phyloP scores from a whole-genome alignment of 352 stramenopile genomes.

The Elongisporangium undulatum region DNA sequence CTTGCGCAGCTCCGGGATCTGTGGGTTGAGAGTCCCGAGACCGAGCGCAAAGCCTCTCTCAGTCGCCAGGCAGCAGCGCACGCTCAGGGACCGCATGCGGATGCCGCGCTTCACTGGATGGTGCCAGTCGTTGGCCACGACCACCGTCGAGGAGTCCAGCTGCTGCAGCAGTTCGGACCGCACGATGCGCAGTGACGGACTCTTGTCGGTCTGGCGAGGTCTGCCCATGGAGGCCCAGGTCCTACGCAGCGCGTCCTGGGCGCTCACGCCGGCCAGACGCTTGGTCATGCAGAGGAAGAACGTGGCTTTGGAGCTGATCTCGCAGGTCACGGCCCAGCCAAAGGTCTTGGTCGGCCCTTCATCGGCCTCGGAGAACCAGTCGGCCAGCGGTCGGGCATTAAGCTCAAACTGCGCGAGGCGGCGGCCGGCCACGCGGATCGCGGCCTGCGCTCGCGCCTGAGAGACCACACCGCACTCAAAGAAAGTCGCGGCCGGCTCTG shows the following conservation, averaged over 20 bases:
- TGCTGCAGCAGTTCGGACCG: not conserved
- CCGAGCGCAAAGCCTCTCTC: not conserved
- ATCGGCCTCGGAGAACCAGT: not conserved
- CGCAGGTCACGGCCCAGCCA: not conserved
- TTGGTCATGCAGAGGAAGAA: not conserved
- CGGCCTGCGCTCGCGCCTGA: not conserved
- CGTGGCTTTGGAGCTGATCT: not conserved
- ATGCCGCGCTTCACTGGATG: not conserved
- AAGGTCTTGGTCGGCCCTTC: not conserved
- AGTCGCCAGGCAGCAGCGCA: not conserved
- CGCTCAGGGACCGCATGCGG: not conserved
- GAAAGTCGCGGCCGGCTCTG: not conserved
- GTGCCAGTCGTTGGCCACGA: not conserved
- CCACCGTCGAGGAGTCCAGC: not conserved
- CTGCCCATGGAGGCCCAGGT: not conserved
- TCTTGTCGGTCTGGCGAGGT: not conserved
- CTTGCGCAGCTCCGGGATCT: not conserved
- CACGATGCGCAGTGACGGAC: not conserved
- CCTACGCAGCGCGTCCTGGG: not conserved
- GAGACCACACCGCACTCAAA: not conserved
- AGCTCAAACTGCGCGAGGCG: not conserved
- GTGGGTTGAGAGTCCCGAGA: not conserved
- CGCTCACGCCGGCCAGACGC: not conserved
- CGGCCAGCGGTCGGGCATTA: not conserved
- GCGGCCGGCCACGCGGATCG: not conserved